Conservation (phyloP, 2,329 filamentous ascomycete species). For the Arachnomyces sp. region DNA sequence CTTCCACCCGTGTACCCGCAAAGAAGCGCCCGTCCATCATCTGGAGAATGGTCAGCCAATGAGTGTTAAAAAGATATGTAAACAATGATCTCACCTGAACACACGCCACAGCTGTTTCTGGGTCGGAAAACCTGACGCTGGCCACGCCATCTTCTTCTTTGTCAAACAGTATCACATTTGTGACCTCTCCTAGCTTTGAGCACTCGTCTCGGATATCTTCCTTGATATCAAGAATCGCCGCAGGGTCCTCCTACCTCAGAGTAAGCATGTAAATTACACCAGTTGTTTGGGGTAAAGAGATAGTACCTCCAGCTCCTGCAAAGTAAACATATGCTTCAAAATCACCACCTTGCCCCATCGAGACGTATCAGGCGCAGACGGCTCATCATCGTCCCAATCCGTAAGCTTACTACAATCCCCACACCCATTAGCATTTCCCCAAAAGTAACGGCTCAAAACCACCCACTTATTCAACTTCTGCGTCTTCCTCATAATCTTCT, state of each 20-base stretch:
- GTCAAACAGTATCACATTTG: conserved; percentile 86
- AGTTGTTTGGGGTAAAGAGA: not conserved
- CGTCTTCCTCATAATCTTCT: conserved; percentile 84
- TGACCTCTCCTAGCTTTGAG: conserved; percentile 74
- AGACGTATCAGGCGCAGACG: conserved; percentile 50
- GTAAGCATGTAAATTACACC: not conserved
- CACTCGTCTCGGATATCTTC: conserved; percentile 90
- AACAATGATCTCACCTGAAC: conserved; percentile 39
- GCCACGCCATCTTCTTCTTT: conserved; percentile 76
- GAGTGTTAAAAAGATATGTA: not conserved
- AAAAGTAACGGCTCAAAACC: not conserved
- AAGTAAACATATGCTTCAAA: conserved; percentile 86
- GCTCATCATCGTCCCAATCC: conserved; percentile 90
- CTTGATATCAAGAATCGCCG: conserved; percentile 80
- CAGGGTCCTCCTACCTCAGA: conserved; percentile 57
- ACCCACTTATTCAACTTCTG: conserved; percentile 67
- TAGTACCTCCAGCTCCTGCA: conserved; percentile 61
- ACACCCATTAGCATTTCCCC: conserved; percentile 14
- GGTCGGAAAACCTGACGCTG: conserved; percentile 69
- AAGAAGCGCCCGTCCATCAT: conserved; percentile 76
- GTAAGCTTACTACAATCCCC: conserved; percentile 65
- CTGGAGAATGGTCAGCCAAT: conserved; percentile 19
- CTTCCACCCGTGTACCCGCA: conserved; percentile 61
- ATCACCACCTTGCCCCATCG: conserved; percentile 74
- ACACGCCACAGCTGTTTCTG: conserved; percentile 63